Evolutionary conservation across 208 protist genomes (phyloP).

Genomic region (Novymonas esmeraldas): DNA sequence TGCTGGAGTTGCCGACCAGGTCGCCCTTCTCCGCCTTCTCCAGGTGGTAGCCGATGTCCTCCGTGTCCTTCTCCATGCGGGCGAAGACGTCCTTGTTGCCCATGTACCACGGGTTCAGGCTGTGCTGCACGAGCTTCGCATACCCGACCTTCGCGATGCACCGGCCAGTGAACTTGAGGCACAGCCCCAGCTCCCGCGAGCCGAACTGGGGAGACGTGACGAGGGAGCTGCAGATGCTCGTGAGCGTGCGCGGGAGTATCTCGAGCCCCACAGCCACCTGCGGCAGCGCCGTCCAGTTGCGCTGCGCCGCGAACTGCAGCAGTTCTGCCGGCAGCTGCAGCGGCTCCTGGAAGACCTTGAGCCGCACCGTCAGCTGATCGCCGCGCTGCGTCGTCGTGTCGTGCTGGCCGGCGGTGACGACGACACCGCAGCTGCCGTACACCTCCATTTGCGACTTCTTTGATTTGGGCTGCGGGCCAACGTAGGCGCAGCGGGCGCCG

Average conservation of each 20-base stretch:
- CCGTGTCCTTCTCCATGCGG: constrained; percentile 64
- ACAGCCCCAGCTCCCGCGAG: constrained; percentile 84
- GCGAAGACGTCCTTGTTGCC: constrained; percentile 72
- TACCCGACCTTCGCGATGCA: constrained; percentile 80
- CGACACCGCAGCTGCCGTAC: constrained; percentile 59
- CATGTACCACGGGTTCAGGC: constrained; percentile 81
- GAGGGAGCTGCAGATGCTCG: constrained; percentile 73
- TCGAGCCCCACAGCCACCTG: constrained; percentile 58
- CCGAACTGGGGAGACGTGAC: constrained; percentile 78
- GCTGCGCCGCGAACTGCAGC: constrained; percentile 43
- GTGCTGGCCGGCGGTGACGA: constrained; percentile 42
- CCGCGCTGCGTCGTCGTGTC: constrained; percentile 26
- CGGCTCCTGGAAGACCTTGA: constrained; percentile 46
- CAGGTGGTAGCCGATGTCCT: constrained; percentile 68
- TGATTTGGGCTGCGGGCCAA: constrained; percentile 69
- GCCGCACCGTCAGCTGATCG: constrained; percentile 40
- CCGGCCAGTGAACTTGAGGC: constrained; percentile 75
- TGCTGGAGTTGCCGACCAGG: constrained; percentile 49
- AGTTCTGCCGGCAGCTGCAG: constrained; percentile 58
- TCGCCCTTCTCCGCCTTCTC: constrained; percentile 70
- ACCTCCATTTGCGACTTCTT: constrained; percentile 34
- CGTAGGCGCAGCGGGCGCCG: constrained; percentile 69
- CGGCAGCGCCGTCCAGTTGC: constrained; percentile 78
- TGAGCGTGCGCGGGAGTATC: constrained; percentile 55
- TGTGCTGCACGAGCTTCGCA: constrained; percentile 70